phyloP scores from a whole-genome alignment of 371 early-diverging fungal genomes.

The Mortierella sp. region DNA sequence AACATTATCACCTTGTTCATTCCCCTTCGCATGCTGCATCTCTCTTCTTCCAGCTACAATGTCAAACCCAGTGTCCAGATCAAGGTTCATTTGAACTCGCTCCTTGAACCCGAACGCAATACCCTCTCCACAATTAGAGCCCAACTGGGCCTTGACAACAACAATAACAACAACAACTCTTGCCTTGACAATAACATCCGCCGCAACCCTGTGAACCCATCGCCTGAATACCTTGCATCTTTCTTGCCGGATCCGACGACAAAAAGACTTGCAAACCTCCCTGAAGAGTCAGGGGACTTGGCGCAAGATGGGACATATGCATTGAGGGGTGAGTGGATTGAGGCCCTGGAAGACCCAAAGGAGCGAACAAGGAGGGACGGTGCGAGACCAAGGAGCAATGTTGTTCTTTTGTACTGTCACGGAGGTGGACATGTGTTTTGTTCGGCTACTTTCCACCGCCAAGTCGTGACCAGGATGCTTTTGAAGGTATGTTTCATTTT shows the following conservation, averaged over 20 bases:
- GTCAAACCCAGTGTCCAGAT: constrained; percentile 28
- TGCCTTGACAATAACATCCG: neutral
- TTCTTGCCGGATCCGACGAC: constrained; percentile 25
- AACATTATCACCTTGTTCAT: constrained; percentile 47
- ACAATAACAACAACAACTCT: neutral
- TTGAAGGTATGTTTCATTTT: constrained; percentile 25
- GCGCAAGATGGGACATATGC: constrained; percentile 39
- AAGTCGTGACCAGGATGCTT: constrained; percentile 40
- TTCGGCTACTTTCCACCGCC: constrained; percentile 45
- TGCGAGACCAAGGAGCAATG: constrained; percentile 29
- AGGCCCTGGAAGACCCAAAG: constrained; percentile 37
- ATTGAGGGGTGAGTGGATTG: constrained; percentile 51
- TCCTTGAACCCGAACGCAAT: constrained; percentile 36
- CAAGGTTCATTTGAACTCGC: constrained; percentile 42
- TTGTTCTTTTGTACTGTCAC: constrained; percentile 40
- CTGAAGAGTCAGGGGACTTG: constrained; percentile 48
- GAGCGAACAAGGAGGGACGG: neutral
- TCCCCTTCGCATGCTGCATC: constrained; percentile 36
- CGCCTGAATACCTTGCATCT: constrained; percentile 34
- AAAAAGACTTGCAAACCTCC: constrained; percentile 33
- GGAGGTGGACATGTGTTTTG: constrained; percentile 55
- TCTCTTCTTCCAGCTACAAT: constrained; percentile 21
- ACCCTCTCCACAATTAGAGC: constrained; percentile 26
- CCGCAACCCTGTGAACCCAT: constrained; percentile 32
- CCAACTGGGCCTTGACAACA: constrained; percentile 12